Conservation (phyloP, 208 protist species). For the Leishmania turanica region DNA sequence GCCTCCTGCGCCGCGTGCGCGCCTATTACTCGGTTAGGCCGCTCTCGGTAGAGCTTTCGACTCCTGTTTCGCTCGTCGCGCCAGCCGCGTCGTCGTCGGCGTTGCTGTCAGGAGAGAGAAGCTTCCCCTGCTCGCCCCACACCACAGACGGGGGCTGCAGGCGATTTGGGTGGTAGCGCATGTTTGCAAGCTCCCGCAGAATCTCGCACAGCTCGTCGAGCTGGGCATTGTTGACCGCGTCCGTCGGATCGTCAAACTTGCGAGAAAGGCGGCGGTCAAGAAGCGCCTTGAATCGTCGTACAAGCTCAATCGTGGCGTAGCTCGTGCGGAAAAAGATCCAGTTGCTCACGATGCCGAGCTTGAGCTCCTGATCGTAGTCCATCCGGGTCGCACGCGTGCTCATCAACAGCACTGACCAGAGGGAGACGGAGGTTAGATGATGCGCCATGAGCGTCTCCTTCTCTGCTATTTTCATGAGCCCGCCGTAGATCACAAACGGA, state of each 20-base stretch:
- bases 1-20: background rate
- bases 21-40: background rate
- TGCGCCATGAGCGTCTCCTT: slow-evolving; percentile 36
- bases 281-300: slow-evolving; percentile 61
- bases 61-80: background rate
- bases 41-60: background rate
- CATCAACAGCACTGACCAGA: slow-evolving; percentile 83
- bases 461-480: slow-evolving; percentile 42
- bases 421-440: slow-evolving; percentile 50
- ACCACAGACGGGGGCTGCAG: slow-evolving; percentile 21
- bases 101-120: slow-evolving; percentile 39
- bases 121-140: slow-evolving; percentile 64
- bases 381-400: slow-evolving; percentile 45
- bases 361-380: slow-evolving; percentile 58
- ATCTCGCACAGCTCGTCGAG: slow-evolving; percentile 64
- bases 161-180: slow-evolving; percentile 48
- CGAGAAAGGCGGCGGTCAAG: slow-evolving; percentile 55
- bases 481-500: slow-evolving; percentile 79
- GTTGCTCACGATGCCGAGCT: slow-evolving; percentile 59
- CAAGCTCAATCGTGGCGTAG: slow-evolving; percentile 50
- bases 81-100: slow-evolving; percentile 4
- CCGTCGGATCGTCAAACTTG: slow-evolving; percentile 58
- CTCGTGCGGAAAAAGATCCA: slow-evolving; percentile 81
- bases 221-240: slow-evolving; percentile 61
- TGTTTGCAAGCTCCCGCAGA: slow-evolving; percentile 61